phyloP scores from a whole-genome alignment of 768 basidiomycete genomes.

The Xanthoconium stramineum region DNA sequence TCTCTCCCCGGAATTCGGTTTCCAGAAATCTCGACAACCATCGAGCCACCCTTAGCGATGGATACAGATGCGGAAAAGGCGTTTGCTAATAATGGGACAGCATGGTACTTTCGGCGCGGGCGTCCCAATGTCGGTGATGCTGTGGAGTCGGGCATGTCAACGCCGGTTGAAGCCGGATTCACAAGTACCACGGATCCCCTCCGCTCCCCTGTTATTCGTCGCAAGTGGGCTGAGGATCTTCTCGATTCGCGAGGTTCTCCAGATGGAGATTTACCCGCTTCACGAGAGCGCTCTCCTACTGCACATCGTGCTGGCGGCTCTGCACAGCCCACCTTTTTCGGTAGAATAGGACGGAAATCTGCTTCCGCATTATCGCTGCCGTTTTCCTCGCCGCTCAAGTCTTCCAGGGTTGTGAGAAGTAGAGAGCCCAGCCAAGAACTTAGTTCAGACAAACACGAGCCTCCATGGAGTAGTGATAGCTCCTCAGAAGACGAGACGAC shows the following conservation, averaged over 20 bases:
- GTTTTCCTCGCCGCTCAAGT: conserved; percentile 28
- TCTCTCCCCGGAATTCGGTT: conserved; percentile 22
- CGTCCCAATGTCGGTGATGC: conserved; percentile 27
- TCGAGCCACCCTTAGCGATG: conserved; percentile 60
- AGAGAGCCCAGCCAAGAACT: conserved; percentile 28
- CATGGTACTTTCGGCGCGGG: conserved; percentile 53
- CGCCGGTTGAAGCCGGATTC: conserved; percentile 29
- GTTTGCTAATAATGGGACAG: conserved; percentile 51
- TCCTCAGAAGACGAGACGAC: conserved; percentile 47
- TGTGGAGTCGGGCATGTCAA: conserved; percentile 33
- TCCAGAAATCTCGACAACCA: conserved; percentile 29
- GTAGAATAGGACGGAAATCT: conserved; percentile 43
- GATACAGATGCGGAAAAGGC: conserved; percentile 80
- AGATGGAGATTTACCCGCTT: conserved; percentile 12
- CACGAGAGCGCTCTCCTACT: conserved; percentile 2
- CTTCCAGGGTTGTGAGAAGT: conserved; percentile 18
- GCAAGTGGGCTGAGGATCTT: conserved; percentile 47
- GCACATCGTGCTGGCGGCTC: conserved; percentile 10
- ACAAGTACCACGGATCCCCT: conserved; percentile 36
- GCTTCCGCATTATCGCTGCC: conserved; percentile 41
- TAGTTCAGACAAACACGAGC: conserved; percentile 32
- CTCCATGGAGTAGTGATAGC: conserved; percentile 58
- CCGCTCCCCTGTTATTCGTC: conserved; percentile 41
- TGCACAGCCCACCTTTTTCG: conserved; percentile 36
- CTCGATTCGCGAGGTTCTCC: conserved; percentile 31